Conservation (phyloP, 306 rosid species). For the Prunus fruticosa region DNA sequence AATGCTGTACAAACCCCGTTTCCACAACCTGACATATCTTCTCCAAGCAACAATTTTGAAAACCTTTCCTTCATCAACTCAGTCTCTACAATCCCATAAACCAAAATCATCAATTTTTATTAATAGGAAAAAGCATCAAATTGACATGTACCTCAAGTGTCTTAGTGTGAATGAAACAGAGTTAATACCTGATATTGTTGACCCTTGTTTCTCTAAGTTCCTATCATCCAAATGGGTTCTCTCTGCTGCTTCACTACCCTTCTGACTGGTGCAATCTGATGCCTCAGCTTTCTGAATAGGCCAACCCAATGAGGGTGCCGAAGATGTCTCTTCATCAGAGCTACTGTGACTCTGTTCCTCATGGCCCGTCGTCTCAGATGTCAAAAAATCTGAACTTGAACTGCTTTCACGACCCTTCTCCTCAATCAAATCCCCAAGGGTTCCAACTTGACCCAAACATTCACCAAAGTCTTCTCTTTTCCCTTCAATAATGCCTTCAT, state of each 20-base stretch:
- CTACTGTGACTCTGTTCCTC: constrained; percentile 79
- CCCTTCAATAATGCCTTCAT: constrained; percentile 27
- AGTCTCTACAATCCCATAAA: constrained; percentile 44
- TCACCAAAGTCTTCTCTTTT: constrained; percentile 18
- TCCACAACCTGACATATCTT: constrained; percentile 97
- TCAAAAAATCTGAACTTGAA: constrained; percentile 67
- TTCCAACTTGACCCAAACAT: constrained; percentile 38
- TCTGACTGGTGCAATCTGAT: constrained; percentile 31
- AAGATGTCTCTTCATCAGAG: constrained; percentile 71
- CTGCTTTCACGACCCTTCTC: constrained; percentile 72
- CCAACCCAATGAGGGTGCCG: constrained; percentile 68
- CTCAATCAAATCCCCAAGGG: constrained; percentile 43
- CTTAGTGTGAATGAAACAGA: background rate
- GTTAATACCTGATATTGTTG: constrained; percentile 56
- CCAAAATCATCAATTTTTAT: constrained; percentile 21
- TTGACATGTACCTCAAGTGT: background rate
- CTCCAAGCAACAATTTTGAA: constrained; percentile 89
- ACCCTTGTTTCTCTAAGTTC: constrained; percentile 50
- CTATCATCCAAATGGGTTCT: constrained; percentile 38
- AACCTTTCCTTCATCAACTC: constrained; percentile 96
- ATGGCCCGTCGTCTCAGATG: constrained; percentile 71
- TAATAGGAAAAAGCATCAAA: background rate
- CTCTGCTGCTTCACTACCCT: constrained; percentile 31
- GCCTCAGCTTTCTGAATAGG: constrained; percentile 43
- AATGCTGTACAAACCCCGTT: constrained; percentile 86